Evolutionary conservation across 139 green algal genomes (phyloP).

Genomic region (Dunaliella sp.): DNA sequence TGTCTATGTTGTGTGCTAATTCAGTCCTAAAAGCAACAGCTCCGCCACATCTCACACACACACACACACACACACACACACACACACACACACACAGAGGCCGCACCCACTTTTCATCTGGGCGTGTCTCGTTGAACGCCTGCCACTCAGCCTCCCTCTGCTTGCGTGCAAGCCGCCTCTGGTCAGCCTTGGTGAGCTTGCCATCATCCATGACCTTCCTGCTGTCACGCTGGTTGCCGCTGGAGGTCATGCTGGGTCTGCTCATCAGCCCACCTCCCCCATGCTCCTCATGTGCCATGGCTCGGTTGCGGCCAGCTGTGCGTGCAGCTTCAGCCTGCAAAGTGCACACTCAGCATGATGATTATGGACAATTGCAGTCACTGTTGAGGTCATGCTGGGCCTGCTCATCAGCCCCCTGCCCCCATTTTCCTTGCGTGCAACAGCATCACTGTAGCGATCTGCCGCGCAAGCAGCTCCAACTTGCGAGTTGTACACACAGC

Average conservation of each 20-base stretch:
- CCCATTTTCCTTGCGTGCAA: background rate
- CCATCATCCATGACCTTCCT: constrained; percentile 19
- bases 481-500: no score
- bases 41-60: no score
- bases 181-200: constrained; percentile 55
- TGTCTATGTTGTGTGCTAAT: no score
- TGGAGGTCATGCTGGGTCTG: background rate
- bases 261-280: no score
- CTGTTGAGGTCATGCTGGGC: background rate
- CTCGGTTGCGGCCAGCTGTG: background rate
- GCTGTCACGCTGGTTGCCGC: background rate
- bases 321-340: constrained; percentile 3
- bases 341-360: no score
- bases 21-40: no score
- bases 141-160: constrained; percentile 65
- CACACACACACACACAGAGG: no score
- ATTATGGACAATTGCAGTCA: no score
- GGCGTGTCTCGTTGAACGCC: constrained; percentile 64
- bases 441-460: no score
- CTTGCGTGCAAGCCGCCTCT: constrained; percentile 58
- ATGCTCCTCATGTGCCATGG: background rate
- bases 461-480: background rate
- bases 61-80: no score
- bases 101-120: constrained; percentile 46
- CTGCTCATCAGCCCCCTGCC: no score